Evolutionary conservation across 106 monocot genomes (phyloP), one percentile per base, ranked within the genome.

Genomic region (Phalaenopsis equestris): DNA sequence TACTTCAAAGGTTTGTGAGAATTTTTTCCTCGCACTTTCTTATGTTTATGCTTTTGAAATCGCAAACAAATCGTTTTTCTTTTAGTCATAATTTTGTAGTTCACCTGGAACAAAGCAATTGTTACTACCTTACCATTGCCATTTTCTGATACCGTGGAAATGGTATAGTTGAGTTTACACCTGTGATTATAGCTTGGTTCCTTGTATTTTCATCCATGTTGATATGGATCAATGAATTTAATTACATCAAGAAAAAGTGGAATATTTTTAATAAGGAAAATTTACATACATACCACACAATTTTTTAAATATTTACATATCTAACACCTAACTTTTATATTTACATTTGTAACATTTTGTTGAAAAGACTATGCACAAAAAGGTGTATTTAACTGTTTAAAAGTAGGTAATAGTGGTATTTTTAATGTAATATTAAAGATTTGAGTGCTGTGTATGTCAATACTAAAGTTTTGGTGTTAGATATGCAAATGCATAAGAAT

Each of bases 1-100:
- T 61, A 89, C 88, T 41, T 89, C 90, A 49, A 90, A 89, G 87
- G 92, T 92, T 16, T 4, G 39, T 11, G 78, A 42, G 17, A 48
- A 42, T 18, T 41, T 77, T 78, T 77, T 18, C 41, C 12, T 14
- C 52, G 1, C 5, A 45, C 74, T 74, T 43, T 74, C 21, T 24
- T 48, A 49, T 52, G 23, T 76, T 76, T 11, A 3, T 43, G n/a
- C 18, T 23, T 65, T 65, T 65, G n/a, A 65, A 65, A 65, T 24
- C 64, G 6, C 24, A 6, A 65, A 70, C 38, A 70, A 70, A 38
- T 70, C 38, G 3, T 21, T 70, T 39, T 70, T 3, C 70, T 39
- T 70, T 37, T 5, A 11, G 36, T 70, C 39, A 70, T 70, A 39
- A 15, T 5, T 38, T 61, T 70, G 36, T 39, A 3, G 10, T 70